A percentile compares a stretch with the other conserved stretches of the same genome.
Evolutionary conservation across 2,329 filamentous ascomycete species (phyloP).

Genomic region (Plenodomus biglobosus): DNA sequence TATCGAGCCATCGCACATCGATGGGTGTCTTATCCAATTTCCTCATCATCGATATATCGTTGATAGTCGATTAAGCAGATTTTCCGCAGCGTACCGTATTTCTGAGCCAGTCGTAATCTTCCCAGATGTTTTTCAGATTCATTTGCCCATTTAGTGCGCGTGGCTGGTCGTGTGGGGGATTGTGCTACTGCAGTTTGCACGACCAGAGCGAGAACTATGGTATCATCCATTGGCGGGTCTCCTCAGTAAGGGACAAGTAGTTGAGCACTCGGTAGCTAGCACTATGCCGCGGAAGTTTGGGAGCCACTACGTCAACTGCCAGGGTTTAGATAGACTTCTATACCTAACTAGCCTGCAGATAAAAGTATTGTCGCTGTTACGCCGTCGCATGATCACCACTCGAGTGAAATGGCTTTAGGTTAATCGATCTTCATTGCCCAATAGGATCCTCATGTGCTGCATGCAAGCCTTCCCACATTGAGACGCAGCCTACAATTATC

Average conservation of each 20-base stretch:
- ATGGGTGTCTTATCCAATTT: neutral
- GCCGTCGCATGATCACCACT: neutral
- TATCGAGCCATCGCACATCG: too few relatives aligned
- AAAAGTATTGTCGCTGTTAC: too few relatives aligned
- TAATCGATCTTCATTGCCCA: neutral
- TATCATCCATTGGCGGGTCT: neutral
- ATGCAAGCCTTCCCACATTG: slow-evolving; percentile 1
- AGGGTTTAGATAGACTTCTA: neutral
- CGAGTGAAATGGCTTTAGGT: too few relatives aligned
- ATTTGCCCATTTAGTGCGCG: neutral
- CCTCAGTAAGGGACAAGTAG: neutral
- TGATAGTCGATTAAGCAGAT: neutral
- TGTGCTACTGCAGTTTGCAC: slow-evolving; percentile 3
- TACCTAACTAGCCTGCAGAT: too few relatives aligned
- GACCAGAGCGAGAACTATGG: neutral
- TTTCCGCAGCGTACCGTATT: neutral
- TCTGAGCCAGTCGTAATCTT: neutral
- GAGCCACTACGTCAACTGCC: neutral
- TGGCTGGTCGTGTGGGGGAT: neutral
- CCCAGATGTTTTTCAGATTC: neutral
- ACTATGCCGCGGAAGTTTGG: too few relatives aligned
- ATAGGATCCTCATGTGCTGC: neutral
- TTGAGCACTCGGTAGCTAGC: neutral
- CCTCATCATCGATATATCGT: neutral
- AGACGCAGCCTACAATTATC: slow-evolving; percentile 4